Evolutionary conservation across 2,329 filamentous ascomycete species (phyloP).

Genomic region (Elsinoe arachidis): DNA sequence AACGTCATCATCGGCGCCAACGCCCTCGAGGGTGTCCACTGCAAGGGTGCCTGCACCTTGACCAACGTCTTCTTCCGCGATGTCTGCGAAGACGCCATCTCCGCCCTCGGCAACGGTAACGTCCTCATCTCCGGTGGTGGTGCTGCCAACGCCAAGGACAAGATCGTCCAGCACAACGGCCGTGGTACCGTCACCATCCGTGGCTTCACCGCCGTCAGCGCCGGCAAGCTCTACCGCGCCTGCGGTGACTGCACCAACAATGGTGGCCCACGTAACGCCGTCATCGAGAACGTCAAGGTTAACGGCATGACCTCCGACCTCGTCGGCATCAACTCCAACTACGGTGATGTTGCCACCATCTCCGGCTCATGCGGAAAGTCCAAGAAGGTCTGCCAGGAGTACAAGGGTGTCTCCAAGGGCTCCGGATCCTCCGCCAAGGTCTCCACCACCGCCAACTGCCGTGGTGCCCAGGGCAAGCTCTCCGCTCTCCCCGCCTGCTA

Average conservation of each 20-base stretch:
- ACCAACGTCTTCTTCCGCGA: slow-evolving; percentile 39
- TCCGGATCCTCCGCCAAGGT: slow-evolving; percentile 23
- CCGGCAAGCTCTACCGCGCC: slow-evolving; percentile 44
- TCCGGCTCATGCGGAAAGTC: slow-evolving; percentile 34
- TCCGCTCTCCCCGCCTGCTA: slow-evolving; percentile 17
- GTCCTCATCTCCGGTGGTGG: slow-evolving; percentile 29
- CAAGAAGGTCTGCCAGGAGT: slow-evolving; percentile 29
- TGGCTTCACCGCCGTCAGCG: slow-evolving; percentile 36
- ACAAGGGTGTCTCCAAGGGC: slow-evolving; percentile 25
- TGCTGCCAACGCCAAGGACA: slow-evolving; percentile 32
- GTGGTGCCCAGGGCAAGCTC: slow-evolving; percentile 8
- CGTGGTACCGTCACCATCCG: slow-evolving; percentile 31
- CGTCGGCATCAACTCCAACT: slow-evolving; percentile 46
- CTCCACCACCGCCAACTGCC: slow-evolving; percentile 24
- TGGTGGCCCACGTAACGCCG: slow-evolving; percentile 32
- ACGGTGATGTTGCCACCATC: slow-evolving; percentile 39
- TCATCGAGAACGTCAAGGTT: slow-evolving; percentile 37
- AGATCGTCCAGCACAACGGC: slow-evolving; percentile 38
- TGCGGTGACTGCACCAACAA: slow-evolving; percentile 43
- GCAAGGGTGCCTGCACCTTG: slow-evolving; percentile 40
- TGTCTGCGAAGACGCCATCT: slow-evolving; percentile 35
- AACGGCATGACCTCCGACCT: slow-evolving; percentile 38
- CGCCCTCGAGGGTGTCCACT: slow-evolving; percentile 45
- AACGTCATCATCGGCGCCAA: slow-evolving; percentile 48
- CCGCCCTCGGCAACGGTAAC: slow-evolving; percentile 20